Base-by-base conservation (phyloP, 768 basidiomycete species). In the Naganishia randhawae region DNA sequence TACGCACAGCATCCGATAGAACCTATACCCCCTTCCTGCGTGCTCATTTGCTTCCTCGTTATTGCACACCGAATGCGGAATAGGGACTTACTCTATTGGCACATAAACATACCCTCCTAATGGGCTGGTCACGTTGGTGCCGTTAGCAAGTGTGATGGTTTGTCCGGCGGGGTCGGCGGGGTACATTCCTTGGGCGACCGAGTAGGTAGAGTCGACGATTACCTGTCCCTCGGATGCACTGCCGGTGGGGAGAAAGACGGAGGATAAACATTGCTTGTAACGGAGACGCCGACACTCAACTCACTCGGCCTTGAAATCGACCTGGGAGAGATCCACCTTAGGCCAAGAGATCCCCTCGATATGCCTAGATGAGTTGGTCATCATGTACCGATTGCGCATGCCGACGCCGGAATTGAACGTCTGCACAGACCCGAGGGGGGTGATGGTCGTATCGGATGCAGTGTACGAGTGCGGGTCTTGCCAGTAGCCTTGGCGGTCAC, bases 41-140 rank as follows among this genome's bases (percentile, higher is more conserved):
- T n/a, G n/a, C n/a, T n/a, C n/a, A n/a, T n/a, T n/a, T n/a, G n/a
- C n/a, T n/a, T n/a, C n/a, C n/a, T n/a, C n/a, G n/a, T n/a, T n/a
- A n/a, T n/a, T n/a, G n/a, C n/a, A n/a, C n/a, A n/a, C n/a, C n/a
- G n/a, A n/a, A n/a, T n/a, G n/a, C n/a, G n/a, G n/a, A n/a, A n/a
- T n/a, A n/a, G n/a, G 11, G 13, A 39, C 69, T 2, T 31, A 79
- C 81, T 55, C 69, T 85, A 87, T 84, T n/a, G 91, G 89, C 54
- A 93, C 85, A 72, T 92, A 93, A 80, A 89, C 88, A 76, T 89
- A 90, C 9, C 89, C 89, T 19, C 77, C 79, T 1, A 89, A 77
- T 4, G 89, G 88, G 10, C 84, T 86, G 2, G 77, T 76, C 66
- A 90, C 77, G 13, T 77, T 84, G 2, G 86, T 83, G 1, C 87